Percentiles rank a stretch among this genome's conserved stretches.
These are phyloP conservation scores for Russula foetens DNA, from an alignment of 768 basidiomycete species.

Conservation along the genomic window DNA sequence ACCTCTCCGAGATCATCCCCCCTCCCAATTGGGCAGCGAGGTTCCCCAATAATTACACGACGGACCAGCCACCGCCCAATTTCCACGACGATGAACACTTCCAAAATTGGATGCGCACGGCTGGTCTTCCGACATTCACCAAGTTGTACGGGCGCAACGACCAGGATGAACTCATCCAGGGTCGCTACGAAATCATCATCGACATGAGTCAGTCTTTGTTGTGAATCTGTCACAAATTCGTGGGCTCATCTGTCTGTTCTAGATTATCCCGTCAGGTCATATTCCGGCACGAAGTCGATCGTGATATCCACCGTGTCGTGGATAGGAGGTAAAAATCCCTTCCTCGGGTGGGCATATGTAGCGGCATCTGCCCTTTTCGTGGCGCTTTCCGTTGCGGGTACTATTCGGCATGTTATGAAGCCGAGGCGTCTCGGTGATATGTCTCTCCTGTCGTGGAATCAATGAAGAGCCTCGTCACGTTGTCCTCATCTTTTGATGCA, in stretches of 20 bases:
- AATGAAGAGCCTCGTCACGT: slow-evolving; percentile 28
- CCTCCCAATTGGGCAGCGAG: slow-evolving; percentile 85
- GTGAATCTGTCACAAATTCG: not conserved
- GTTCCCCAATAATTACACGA: slow-evolving; percentile 70
- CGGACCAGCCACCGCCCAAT: slow-evolving; percentile 58
- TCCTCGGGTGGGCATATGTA: slow-evolving; percentile 98
- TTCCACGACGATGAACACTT: slow-evolving; percentile 80
- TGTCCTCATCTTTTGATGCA: not conserved
- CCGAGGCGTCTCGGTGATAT: slow-evolving; percentile 89
- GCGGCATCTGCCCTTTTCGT: slow-evolving; percentile 84
- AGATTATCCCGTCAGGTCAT: slow-evolving; percentile 88
- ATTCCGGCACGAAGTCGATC: slow-evolving; percentile 92
- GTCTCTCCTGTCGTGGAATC: slow-evolving; percentile 81
- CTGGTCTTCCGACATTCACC: slow-evolving; percentile 92
- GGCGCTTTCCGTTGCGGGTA: slow-evolving; percentile 77
- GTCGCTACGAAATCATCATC: slow-evolving; percentile 67
- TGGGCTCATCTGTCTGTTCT: slow-evolving; percentile 6
- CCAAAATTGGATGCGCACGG: slow-evolving; percentile 99
- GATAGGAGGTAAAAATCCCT: slow-evolving; percentile 98
- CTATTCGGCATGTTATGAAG: slow-evolving; percentile 86
- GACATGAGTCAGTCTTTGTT: slow-evolving; percentile 73
- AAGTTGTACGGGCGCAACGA: slow-evolving; percentile 95
- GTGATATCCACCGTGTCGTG: slow-evolving; percentile 97
- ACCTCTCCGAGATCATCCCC: slow-evolving; percentile 63
- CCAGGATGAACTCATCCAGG: slow-evolving; percentile 55